These are phyloP conservation scores for Schizophyllum commune DNA, from an alignment of 1,284 basidiomycete species.

Conservation along the genomic window DNA sequence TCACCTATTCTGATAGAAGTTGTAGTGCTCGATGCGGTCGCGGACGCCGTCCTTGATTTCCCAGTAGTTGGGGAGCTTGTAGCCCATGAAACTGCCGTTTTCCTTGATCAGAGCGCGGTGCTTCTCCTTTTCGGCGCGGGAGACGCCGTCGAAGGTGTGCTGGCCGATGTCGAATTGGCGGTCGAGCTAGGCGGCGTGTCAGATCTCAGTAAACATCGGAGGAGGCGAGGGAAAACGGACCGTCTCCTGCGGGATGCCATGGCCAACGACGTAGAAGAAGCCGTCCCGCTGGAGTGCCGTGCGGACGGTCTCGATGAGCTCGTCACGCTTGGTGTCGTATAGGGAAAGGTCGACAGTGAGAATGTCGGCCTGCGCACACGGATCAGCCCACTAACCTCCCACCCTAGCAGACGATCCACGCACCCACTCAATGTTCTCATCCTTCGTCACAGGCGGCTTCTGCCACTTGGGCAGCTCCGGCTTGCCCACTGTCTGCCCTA, in stretches of 20 bases:
- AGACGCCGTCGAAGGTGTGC: constrained; percentile 27
- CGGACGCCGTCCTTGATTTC: constrained; percentile 29
- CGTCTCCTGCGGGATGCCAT: constrained; percentile 22
- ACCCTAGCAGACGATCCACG: not conserved
- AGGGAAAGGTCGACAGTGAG: constrained; percentile 27
- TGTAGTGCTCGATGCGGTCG: constrained; percentile 31
- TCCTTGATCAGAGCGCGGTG: constrained; percentile 27
- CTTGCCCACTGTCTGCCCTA: not conserved
- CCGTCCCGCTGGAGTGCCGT: constrained; percentile 27
- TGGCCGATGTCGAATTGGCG: constrained; percentile 29
- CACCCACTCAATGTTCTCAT: not conserved
- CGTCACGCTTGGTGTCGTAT: constrained; percentile 20
- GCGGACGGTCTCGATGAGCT: constrained; percentile 22
- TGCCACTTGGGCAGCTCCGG: not conserved
- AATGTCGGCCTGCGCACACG: constrained; percentile 22
- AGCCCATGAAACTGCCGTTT: constrained; percentile 30
- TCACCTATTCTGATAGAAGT: constrained; percentile 23
- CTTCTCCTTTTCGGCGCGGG: constrained; percentile 25
- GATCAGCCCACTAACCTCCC: too few species aligned
- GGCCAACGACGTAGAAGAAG: constrained; percentile 31
- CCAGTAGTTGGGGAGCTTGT: constrained; percentile 31
- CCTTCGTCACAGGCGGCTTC: not conserved
- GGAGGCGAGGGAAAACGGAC: constrained; percentile 11
- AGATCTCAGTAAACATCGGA: not conserved
- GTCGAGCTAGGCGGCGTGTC: constrained; percentile 13